Conservation (phyloP, 2,329 filamentous ascomycete genomes). For the Ascochyta lentis region DNA sequence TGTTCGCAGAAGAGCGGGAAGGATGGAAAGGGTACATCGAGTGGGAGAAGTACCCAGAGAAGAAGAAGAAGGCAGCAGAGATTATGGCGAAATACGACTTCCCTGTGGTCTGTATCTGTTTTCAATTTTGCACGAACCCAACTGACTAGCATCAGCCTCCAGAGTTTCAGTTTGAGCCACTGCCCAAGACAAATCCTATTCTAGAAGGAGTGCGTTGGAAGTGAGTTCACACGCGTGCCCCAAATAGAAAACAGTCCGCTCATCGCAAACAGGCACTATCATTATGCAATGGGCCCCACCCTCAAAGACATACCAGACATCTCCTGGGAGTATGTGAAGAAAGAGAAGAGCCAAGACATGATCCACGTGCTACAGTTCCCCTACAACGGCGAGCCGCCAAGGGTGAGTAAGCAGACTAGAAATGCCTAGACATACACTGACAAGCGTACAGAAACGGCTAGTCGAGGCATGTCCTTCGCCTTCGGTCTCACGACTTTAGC, state of each 20-base stretch:
- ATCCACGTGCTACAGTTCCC: slow-evolving; percentile 57
- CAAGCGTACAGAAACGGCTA: slow-evolving; percentile 53
- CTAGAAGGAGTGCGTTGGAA: slow-evolving; percentile 57
- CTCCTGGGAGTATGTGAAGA: slow-evolving; percentile 55
- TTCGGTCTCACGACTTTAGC: background rate
- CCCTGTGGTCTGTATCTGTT: slow-evolving; percentile 41
- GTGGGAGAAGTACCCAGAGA: slow-evolving; percentile 64
- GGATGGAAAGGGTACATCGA: slow-evolving; percentile 65
- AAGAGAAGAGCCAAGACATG: slow-evolving; percentile 57
- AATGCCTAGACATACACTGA: slow-evolving; percentile 15
- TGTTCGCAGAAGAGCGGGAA: slow-evolving; percentile 53
- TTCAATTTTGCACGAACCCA: background rate
- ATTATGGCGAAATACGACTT: slow-evolving; percentile 62
- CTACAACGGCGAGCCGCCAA: slow-evolving; percentile 56
- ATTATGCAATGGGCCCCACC: slow-evolving; percentile 52
- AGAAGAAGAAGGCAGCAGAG: slow-evolving; percentile 65
- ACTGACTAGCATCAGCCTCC: slow-evolving; percentile 41
- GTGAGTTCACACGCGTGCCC: slow-evolving; percentile 8
- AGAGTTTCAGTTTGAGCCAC: slow-evolving; percentile 52
- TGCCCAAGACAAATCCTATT: slow-evolving; percentile 54
- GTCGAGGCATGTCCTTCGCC: slow-evolving; percentile 49
- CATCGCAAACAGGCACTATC: slow-evolving; percentile 41
- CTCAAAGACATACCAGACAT: slow-evolving; percentile 60
- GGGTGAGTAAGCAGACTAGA: slow-evolving; percentile 22
- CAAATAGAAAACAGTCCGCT: background rate